Evolutionary conservation across 352 stramenopile genomes (phyloP), one percentile per base, ranked within the genome.

Genomic region (Phytophthora multivora): DNA sequence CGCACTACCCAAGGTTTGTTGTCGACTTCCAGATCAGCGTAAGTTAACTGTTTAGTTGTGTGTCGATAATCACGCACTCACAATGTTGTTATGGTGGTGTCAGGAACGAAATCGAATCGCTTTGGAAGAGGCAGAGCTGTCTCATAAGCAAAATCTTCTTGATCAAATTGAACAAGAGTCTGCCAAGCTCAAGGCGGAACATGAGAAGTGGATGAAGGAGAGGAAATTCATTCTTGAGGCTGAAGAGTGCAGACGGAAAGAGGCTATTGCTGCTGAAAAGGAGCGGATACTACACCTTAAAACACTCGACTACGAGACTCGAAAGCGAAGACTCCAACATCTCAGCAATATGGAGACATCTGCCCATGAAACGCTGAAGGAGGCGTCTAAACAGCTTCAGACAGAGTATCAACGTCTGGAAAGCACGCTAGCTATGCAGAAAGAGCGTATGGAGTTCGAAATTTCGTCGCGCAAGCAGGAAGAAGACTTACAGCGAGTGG

Each of bases 11-110:
- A 18, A 79, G 71, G 28, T 90, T 93, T 49, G 70, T 93, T 40
- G 83, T 95, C 26, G 86, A 97, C 51, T 94, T 85, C 48, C 85
- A 95, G 61, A 91, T 93, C 18, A 80, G 75, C 43, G 88, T 93
- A 88, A 56, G 82, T 71, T 26, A 12, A 50, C 16, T 60, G 13
- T 26, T 50, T 63, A 13, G 7, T 35, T 23, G 9, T 4, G 35
- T 68, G 50, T 19, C 57, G 10, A 30, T 19, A 45, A 11, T 35
- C 45, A 25, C 35, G 8, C 16, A 23, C 48, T 61, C 18, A 52
- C n/a, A 11, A 3, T 40, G 33, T 16, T 68, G 26, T 31, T 47
- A 59, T 42, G 42, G 40, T 63, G 12, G 33, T 39, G 5, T 31
- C 58, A 95, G 87, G 85, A 95, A 60, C 75, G 87, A 35, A 91